Evolutionary conservation across 2,329 filamentous ascomycete species (phyloP).

Genomic region (Monascus ruber): DNA sequence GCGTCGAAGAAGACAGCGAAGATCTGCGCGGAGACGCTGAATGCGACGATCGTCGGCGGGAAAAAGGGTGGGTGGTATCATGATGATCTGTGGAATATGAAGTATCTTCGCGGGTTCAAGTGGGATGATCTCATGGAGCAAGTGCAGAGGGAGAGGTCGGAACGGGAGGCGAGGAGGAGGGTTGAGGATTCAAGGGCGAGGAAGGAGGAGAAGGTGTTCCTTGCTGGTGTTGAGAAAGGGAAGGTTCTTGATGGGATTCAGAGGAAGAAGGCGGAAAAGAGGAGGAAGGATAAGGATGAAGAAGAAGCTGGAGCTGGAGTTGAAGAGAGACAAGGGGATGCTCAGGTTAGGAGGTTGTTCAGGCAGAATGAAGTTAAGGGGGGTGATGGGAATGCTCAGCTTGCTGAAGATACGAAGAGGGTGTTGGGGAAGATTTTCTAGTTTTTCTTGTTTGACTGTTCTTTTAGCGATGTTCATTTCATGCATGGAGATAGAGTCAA

Average conservation of each 20-base stretch:
- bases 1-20: conserved; percentile 35
- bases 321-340: conserved; percentile 6
- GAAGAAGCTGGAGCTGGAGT: conserved; percentile 7
- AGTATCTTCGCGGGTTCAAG: conserved; percentile 31
- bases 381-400: conserved; percentile 10
- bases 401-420: conserved; percentile 31
- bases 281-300: conserved; percentile 17
- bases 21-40: conserved; percentile 34
- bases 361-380: conserved; percentile 31
- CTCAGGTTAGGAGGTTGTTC: conserved; percentile 25
- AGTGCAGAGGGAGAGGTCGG: conserved; percentile 30
- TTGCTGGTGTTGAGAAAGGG: conserved; percentile 31
- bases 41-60: conserved; percentile 33
- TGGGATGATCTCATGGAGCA: conserved; percentile 37
- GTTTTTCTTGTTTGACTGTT: background rate
- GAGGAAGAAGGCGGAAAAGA: conserved; percentile 33
- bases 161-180: conserved; percentile 29
- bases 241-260: conserved; percentile 33
- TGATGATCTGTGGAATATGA: conserved; percentile 38
- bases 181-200: conserved; percentile 32
- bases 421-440: conserved; percentile 38
- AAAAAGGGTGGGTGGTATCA: conserved; percentile 35
- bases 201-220: conserved; percentile 34
- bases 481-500: background rate
- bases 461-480: too few relatives aligned